Percentiles rank a stretch among this genome's conserved stretches.
phyloP scores from a whole-genome alignment of 106 monocot species.

The Dendrobium officinale region DNA sequence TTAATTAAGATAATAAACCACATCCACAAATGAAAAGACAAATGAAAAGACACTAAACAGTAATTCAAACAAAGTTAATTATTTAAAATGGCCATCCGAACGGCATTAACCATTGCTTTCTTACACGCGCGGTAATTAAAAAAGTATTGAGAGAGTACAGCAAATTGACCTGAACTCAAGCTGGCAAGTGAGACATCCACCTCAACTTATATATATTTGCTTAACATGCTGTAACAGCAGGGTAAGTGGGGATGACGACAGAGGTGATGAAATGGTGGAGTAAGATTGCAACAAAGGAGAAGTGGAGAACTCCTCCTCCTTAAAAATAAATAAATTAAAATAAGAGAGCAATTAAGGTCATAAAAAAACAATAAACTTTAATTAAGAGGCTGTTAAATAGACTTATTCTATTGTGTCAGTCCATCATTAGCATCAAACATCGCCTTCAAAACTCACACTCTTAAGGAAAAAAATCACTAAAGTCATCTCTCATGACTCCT shows the following conservation, averaged over 20 bases:
- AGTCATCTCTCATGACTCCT: neutral
- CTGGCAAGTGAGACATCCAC: constrained; percentile 1
- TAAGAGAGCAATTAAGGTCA: neutral
- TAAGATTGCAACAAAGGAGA: constrained; percentile 6
- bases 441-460: neutral
- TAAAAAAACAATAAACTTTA: neutral
- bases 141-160: neutral
- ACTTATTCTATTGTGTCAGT: neutral
- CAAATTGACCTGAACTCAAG: neutral
- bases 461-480: neutral
- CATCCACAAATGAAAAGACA: too few species aligned
- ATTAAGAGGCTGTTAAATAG: neutral
- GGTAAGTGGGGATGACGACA: neutral
- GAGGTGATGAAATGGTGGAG: constrained; percentile 4
- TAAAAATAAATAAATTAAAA: neutral
- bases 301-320: neutral
- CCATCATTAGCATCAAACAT: neutral
- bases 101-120: neutral
- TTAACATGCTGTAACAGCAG: neutral
- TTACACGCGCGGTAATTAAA: neutral
- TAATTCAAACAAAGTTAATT: too few species aligned
- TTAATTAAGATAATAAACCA: too few species aligned
- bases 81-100: too few species aligned
- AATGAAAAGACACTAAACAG: too few species aligned
- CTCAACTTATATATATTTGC: neutral